Evolutionary conservation across 352 stramenopile species (phyloP), one percentile per base, ranked within the genome.

Genomic region (Phytophthora hibernalis): DNA sequence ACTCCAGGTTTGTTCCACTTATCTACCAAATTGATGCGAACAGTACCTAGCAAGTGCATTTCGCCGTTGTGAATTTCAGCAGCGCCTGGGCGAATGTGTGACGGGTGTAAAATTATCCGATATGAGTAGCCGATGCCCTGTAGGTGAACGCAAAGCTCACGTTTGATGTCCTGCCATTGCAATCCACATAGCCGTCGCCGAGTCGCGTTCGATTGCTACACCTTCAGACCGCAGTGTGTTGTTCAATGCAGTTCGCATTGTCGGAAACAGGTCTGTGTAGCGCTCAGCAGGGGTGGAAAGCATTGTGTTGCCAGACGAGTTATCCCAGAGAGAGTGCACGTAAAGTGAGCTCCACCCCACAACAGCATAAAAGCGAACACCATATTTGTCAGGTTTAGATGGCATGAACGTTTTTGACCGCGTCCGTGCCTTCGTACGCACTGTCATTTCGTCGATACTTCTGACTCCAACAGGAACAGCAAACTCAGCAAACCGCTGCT

Each of bases 61-160:
- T 72, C 55, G 2, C 40, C 35, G 47, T 72, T 1, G 54, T 65
- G 16, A 61, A 70, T 22, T n/a, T 20, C 1, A 55, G 38, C 11
- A 70, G 3, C 0, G 54, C 61, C 13, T 55, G 16, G 15, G 54
- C 54, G 35, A 57, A 65, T 9, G 49, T 61, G 49, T 70, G 54
- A 0, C 62, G 10, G 0, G 49, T 70, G 31, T 65, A 70, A 15
- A 65, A 5, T 70, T 70, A 20, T 70, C 61, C 5, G 61, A 70
- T 0, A 65, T 54, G 0, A 51, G 5, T 10, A 64, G 30, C 7
- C 47, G 33, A 15, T 60, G 2, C 0, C 47, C 61, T 15, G 15
- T 64, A 37, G 61, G 37, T 2, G 48, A 59, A 6, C 54, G 26
- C 7, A 60, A 5, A 10, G 15, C 5, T 16, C 13, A 3, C 0